phyloP scores from a whole-genome alignment of 2,329 filamentous ascomycete genomes.

The Monilinia aucupariae region DNA sequence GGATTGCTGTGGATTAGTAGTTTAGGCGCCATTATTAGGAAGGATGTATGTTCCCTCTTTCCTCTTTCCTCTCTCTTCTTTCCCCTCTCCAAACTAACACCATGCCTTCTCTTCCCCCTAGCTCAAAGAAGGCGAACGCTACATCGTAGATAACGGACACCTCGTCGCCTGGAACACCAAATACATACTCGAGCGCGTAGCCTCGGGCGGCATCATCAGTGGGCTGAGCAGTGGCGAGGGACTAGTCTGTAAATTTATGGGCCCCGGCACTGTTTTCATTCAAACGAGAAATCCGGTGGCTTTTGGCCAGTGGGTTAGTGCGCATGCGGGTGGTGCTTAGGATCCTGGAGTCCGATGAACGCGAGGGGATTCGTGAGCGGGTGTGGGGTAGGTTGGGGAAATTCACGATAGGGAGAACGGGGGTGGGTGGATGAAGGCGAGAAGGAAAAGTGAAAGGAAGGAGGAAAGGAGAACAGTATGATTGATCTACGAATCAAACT shows the following conservation, averaged over 20 bases:
- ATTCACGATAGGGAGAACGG: no score
- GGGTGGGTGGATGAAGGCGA: background rate
- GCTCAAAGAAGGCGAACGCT: conserved; percentile 63
- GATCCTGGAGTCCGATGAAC: no score
- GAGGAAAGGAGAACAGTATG: no score
- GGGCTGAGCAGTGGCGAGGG: conserved; percentile 77
- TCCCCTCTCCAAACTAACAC: background rate
- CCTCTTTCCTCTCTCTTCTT: background rate
- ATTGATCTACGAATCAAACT: no score
- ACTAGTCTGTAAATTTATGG: conserved; percentile 88
- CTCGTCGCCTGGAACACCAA: conserved; percentile 96
- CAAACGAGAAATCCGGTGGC: conserved; percentile 78
- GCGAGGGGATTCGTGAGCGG: background rate
- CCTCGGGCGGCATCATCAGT: conserved; percentile 91
- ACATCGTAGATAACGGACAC: conserved; percentile 89
- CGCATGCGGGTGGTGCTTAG: conserved; percentile 5
- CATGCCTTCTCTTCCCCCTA: background rate
- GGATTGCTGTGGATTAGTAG: conserved; percentile 87
- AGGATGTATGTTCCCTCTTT: conserved; percentile 62
- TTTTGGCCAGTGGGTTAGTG: conserved; percentile 12
- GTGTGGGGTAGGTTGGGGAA: no score
- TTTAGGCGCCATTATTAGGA: conserved; percentile 90
- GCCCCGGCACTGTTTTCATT: conserved; percentile 84
- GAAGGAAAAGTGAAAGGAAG: no score
- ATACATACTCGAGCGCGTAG: conserved; percentile 83